Percentiles rank a stretch among this genome's conserved stretches.
These are phyloP conservation scores for Madurella fahalii DNA, from an alignment of 2,329 filamentous ascomycete genomes.

Conservation along the genomic window DNA sequence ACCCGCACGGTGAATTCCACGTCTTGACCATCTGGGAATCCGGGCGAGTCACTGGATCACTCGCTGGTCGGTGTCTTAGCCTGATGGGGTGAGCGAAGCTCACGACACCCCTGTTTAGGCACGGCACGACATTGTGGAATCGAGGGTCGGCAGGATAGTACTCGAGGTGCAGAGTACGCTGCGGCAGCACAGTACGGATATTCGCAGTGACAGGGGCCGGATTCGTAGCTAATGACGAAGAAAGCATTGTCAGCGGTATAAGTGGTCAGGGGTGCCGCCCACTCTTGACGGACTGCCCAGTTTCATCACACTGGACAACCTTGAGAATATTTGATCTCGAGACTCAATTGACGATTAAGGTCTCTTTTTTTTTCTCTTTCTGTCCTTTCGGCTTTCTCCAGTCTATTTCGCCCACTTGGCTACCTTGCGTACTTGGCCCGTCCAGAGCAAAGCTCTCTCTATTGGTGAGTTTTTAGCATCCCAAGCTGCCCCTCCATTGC, in stretches of 20 bases:
- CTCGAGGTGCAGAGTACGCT: neutral
- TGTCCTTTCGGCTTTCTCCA: too few species aligned
- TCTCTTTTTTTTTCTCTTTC: too few species aligned
- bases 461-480: neutral
- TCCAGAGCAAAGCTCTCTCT: neutral
- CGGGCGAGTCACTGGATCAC: constrained; percentile 9
- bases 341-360: neutral
- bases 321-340: neutral
- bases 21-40: constrained; percentile 2
- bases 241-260: constrained; percentile 21
- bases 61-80: constrained; percentile 11
- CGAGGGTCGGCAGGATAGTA: constrained; percentile 1
- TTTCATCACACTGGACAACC: neutral
- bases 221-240: constrained; percentile 21
- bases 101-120: constrained; percentile 11
- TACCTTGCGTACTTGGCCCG: too few species aligned
- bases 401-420: too few species aligned
- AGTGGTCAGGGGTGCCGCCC: constrained; percentile 21
- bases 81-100: neutral
- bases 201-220: neutral
- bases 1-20: constrained; percentile 4
- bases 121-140: neutral
- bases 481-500: neutral
- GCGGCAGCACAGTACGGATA: neutral
- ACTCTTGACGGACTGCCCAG: constrained; percentile 1